These are phyloP conservation scores for Chaetomium olivaceum DNA, from an alignment of 2,329 filamentous ascomycete genomes.

Conservation along the genomic window DNA sequence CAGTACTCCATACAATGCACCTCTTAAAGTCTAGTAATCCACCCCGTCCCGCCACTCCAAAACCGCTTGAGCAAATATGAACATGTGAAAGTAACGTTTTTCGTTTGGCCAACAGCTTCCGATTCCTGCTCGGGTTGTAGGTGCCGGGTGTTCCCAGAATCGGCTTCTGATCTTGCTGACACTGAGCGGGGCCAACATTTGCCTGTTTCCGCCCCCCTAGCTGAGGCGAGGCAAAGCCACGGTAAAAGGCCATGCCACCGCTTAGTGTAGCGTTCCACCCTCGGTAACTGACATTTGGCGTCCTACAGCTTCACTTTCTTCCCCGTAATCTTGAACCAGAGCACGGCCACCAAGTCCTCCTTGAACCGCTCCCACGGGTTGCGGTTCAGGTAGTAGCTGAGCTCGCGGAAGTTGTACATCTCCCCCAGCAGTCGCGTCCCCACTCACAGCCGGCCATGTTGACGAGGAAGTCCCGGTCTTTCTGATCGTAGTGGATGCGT, in stretches of 20 bases:
- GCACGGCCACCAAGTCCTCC: slow-evolving; percentile 61
- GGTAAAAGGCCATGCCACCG: slow-evolving; percentile 1
- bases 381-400: slow-evolving; percentile 87
- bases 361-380: slow-evolving; percentile 76
- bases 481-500: slow-evolving; percentile 80
- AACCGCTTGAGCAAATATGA: not conserved
- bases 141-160: not conserved
- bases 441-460: slow-evolving; percentile 99
- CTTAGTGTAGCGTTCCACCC: not conserved
- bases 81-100: not conserved
- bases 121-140: slow-evolving; percentile 1
- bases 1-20: slow-evolving; percentile 12
- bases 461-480: slow-evolving; percentile 87
- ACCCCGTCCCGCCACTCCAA: not conserved
- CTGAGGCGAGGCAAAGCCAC: too few species aligned
- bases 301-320: slow-evolving; percentile 58
- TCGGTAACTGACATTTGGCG: not conserved
- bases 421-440: slow-evolving; percentile 98
- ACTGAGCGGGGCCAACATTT: not conserved
- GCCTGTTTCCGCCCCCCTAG: not conserved
- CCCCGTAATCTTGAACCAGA: slow-evolving; percentile 66
- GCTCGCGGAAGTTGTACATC: slow-evolving; percentile 92
- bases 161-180: not conserved
- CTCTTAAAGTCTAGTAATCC: not conserved
- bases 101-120: not conserved